Evolutionary conservation across 2,329 filamentous ascomycete genomes (phyloP).

Genomic region (Elsinoe necatrix): DNA sequence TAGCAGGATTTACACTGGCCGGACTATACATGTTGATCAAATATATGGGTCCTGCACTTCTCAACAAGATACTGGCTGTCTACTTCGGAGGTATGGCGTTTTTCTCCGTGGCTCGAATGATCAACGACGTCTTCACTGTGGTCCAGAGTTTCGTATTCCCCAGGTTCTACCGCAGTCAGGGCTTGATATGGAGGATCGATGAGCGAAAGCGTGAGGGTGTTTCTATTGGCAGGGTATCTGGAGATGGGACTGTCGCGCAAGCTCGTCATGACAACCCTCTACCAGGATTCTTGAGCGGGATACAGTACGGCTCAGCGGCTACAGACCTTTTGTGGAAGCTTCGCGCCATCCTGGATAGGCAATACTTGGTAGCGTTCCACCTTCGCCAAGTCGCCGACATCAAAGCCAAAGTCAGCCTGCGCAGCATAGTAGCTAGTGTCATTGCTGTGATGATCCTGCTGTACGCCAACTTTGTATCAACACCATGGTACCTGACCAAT

Average conservation of each 20-base stretch:
- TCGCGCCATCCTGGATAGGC: constrained; percentile 42
- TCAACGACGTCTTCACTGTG: constrained; percentile 63
- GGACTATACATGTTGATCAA: constrained; percentile 83
- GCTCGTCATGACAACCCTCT: constrained; percentile 39
- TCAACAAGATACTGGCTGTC: constrained; percentile 73
- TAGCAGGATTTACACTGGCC: constrained; percentile 63
- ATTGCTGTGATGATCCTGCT: constrained; percentile 47
- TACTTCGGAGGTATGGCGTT: constrained; percentile 78
- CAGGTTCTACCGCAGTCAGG: constrained; percentile 51
- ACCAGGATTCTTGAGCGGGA: constrained; percentile 40
- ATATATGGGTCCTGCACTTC: constrained; percentile 69
- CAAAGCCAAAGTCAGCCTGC: constrained; percentile 45
- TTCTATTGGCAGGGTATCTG: constrained; percentile 20
- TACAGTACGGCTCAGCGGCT: constrained; percentile 37
- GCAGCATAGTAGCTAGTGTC: constrained; percentile 49
- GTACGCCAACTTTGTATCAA: constrained; percentile 56
- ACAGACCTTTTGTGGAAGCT: constrained; percentile 40
- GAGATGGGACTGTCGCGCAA: constrained; percentile 5
- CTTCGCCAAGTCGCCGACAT: constrained; percentile 27
- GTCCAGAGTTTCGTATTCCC: constrained; percentile 64
- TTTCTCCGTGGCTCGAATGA: constrained; percentile 64
- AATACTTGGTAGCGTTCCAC: constrained; percentile 47
- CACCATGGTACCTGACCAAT: constrained; percentile 70
- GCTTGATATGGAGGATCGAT: constrained; percentile 43
- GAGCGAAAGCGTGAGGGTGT: constrained; percentile 27